Evolutionary conservation across 371 early-diverging fungal genomes (phyloP), one percentile per base, ranked within the genome.

Genomic region (Haplosporangium sp.): DNA sequence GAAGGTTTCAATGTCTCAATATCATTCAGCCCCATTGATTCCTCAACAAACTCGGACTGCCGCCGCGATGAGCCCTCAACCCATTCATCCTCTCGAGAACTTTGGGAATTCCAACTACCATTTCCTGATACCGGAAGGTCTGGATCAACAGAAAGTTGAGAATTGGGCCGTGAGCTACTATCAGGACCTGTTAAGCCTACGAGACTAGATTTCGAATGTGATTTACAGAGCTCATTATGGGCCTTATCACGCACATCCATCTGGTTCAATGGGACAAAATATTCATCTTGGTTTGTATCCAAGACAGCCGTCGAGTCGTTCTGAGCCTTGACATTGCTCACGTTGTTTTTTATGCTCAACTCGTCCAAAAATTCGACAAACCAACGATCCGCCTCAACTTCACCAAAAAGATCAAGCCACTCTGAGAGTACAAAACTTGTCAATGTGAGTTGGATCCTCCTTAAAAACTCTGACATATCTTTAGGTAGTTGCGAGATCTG

Each of bases 321-420:
- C 7, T 19, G 45, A 27, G 20, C 62, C 38, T 52, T 19, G 37
- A 20, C 3, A 53, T 56, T 56, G 27, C 60, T 27, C 44, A n/a
- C n/a, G 60, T 10, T 40, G 9, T 56, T 20, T 34, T 57, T 61
- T 53, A 34, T 35, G 4, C 44, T 59, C 70, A 78, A 76, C 34
- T 83, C 83, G 13, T 68, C 74, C 56, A 85, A 35, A 62, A 85
- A 83, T 64, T 85, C 84, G 10, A 67, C 56, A 59, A 85, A 84
- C 85, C 85, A 85, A 7, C 61, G 72, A 66, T 85, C 85, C 2
- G 84, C 71, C 63, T 85, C 84, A 2, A 77, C 72, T 15, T 72
- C 74, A 4, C 78, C 76, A 73, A 83, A 83, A 1, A 73, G 8
- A 44, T 74, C 76, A 15, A 74, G 67, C 73, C 84, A 85, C 34